Evolutionary conservation across 805 yeast species (phyloP).

Genomic region (Aciculoconidium aculeatum): DNA sequence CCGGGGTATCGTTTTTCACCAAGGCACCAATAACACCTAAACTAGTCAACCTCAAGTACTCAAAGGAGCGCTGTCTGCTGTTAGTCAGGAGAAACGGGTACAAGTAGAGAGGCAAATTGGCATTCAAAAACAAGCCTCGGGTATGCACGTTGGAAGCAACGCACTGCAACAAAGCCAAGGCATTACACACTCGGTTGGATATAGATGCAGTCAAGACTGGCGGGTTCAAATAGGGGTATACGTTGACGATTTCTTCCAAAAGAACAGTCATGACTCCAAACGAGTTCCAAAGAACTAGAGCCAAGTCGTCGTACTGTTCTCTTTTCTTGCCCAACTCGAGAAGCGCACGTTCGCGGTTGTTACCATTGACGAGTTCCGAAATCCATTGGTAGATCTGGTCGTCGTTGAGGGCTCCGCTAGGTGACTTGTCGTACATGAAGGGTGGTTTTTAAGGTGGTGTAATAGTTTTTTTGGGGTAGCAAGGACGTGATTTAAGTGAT

Average conservation of each 20-base stretch:
- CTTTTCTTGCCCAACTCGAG: constrained; percentile 89
- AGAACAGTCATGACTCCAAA: constrained; percentile 94
- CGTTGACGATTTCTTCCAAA: constrained; percentile 82
- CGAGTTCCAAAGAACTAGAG: constrained; percentile 89
- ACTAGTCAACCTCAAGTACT: constrained; percentile 85
- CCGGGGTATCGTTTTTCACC: constrained; percentile 93
- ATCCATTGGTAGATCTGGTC: constrained; percentile 89
- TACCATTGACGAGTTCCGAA: constrained; percentile 81
- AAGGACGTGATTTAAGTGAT: no score
- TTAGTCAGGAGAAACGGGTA: constrained; percentile 93
- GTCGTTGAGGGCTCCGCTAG: constrained; percentile 41
- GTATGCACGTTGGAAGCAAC: constrained; percentile 95
- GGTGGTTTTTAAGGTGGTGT: no score
- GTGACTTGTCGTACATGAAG: background rate
- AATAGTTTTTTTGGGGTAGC: no score
- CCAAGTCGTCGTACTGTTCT: constrained; percentile 91
- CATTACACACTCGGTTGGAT: constrained; percentile 92
- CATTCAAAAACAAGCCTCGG: constrained; percentile 73
- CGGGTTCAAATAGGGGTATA: constrained; percentile 85
- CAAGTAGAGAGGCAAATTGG: constrained; percentile 86
- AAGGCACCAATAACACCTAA: constrained; percentile 96
- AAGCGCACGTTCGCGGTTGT: constrained; percentile 87
- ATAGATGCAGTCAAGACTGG: constrained; percentile 81
- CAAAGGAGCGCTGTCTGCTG: constrained; percentile 88
- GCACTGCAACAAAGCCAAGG: constrained; percentile 89